These are phyloP conservation scores for Silene latifolia DNA, from an alignment of 148 eudicot species.

Conservation along the genomic window DNA sequence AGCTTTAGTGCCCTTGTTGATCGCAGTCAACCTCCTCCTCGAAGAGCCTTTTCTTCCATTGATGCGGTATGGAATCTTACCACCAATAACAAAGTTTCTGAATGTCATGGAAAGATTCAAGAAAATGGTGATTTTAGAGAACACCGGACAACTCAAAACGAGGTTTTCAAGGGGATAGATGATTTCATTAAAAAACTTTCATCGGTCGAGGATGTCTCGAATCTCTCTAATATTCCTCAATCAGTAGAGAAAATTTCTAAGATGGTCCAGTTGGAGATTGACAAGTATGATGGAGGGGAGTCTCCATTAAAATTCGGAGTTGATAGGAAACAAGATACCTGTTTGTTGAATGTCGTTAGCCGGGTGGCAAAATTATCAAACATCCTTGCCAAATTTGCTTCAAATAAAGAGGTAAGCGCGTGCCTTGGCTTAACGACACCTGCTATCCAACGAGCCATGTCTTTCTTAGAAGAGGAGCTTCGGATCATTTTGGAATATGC, in stretches of 20 bases:
- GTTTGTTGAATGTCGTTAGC: slow-evolving; percentile 6
- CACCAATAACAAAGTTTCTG: neutral
- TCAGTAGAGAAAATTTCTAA: slow-evolving; percentile 18
- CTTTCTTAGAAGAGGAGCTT: slow-evolving; percentile 39
- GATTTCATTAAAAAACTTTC: slow-evolving; percentile 19
- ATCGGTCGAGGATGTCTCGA: slow-evolving; percentile 17
- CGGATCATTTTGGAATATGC: slow-evolving; percentile 34
- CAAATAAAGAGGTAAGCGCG: neutral
- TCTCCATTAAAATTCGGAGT: slow-evolving; percentile 26
- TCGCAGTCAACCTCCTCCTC: slow-evolving; percentile 15
- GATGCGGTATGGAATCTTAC: slow-evolving; percentile 6
- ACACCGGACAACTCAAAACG: slow-evolving; percentile 18
- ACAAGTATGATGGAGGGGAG: slow-evolving; percentile 28
- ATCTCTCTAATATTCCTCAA: slow-evolving; percentile 13
- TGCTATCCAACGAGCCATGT: slow-evolving; percentile 32
- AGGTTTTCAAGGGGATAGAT: slow-evolving; percentile 26
- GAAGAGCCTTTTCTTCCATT: slow-evolving; percentile 18
- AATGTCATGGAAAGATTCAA: neutral
- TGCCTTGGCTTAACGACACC: slow-evolving; percentile 1
- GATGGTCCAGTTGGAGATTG: slow-evolving; percentile 27
- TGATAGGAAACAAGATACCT: slow-evolving; percentile 16
- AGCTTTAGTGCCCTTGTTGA: slow-evolving; percentile 23
- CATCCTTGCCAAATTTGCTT: slow-evolving; percentile 13
- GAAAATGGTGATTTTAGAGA: slow-evolving; percentile 5
- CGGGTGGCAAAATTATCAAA: slow-evolving; percentile 20